A percentile compares a stretch with the other conserved stretches of the same genome.
phyloP scores from a whole-genome alignment of 768 basidiomycete species.

The Pisolithus albus region DNA sequence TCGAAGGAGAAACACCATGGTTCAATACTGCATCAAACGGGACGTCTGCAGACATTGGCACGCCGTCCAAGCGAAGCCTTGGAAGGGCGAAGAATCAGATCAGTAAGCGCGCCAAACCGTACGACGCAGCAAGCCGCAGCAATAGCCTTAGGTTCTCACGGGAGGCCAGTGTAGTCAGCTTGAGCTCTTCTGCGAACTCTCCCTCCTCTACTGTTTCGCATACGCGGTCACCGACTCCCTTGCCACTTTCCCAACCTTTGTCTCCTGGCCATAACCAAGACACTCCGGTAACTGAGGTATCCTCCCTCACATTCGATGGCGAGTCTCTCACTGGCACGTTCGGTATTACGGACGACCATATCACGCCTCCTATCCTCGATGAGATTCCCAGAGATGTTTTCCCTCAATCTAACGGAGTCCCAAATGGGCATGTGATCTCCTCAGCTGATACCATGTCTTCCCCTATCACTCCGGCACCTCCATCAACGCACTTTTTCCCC shows the following conservation, averaged over 20 bases:
- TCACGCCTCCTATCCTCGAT: conserved; percentile 5
- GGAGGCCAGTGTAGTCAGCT: conserved; percentile 49
- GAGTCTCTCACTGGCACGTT: conserved; percentile 1
- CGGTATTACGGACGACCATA: conserved; percentile 7
- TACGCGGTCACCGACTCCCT: conserved; percentile 27
- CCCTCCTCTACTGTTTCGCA: conserved; percentile 27
- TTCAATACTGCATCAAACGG: conserved; percentile 26
- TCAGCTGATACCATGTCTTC: conserved; percentile 14
- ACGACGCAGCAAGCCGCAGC: conserved; percentile 37
- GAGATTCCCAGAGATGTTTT: conserved; percentile 9
- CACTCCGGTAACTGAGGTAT: conserved; percentile 2
- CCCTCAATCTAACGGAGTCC: conserved; percentile 8
- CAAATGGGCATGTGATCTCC: conserved; percentile 13
- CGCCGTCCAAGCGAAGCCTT: conserved; percentile 41
- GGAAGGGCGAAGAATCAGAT: conserved; percentile 39
- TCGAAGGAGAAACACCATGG: conserved; percentile 46
- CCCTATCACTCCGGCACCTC: conserved; percentile 10
- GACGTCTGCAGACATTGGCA: conserved; percentile 27
- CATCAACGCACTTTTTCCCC: conserved; percentile 14
- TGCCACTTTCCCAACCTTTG: conserved; percentile 12
- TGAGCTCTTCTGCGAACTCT: conserved; percentile 41
- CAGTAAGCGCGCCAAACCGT: conserved; percentile 67
- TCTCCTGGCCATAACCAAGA: conserved; percentile 8
- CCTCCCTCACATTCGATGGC: conserved; percentile 2
- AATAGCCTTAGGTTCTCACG: conserved; percentile 42